These are phyloP conservation scores for Xylaria grammica DNA, from an alignment of 495 filamentous ascomycete genomes.

Conservation along the genomic window DNA sequence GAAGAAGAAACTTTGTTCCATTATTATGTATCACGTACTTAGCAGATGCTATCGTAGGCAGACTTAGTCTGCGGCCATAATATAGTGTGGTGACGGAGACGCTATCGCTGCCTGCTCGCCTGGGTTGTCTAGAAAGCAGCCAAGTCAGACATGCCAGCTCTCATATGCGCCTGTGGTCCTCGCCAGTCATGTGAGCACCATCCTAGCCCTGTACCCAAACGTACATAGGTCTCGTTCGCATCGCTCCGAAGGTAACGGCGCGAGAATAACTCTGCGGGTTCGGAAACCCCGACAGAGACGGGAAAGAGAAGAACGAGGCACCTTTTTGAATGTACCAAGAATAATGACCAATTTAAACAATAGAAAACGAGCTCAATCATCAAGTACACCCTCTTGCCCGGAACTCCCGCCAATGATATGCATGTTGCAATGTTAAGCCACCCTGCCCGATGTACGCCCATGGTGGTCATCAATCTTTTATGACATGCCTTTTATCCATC, in stretches of 20 bases:
- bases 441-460: slow-evolving; percentile 35
- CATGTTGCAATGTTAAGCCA: slow-evolving; percentile 29
- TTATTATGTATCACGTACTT: slow-evolving; percentile 18
- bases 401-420: slow-evolving; percentile 41
- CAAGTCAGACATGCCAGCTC: slow-evolving; percentile 9
- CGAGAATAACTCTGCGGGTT: not conserved
- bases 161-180: not conserved
- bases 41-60: slow-evolving; percentile 10
- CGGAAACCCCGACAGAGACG: not conserved
- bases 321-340: slow-evolving; percentile 12
- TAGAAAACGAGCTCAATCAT: slow-evolving; percentile 23
- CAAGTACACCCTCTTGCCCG: slow-evolving; percentile 27
- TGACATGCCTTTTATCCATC: slow-evolving; percentile 38
- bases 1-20: slow-evolving; percentile 13
- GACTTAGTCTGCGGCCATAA: slow-evolving; percentile 14
- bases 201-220: not conserved
- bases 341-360: slow-evolving; percentile 18
- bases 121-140: slow-evolving; percentile 15
- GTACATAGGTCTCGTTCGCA: slow-evolving; percentile 2
- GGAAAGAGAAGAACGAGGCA: not conserved
- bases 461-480: slow-evolving; percentile 34
- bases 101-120: not conserved
- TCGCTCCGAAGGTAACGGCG: not conserved
- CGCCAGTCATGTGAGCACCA: not conserved
- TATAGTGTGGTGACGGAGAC: slow-evolving; percentile 4